A percentile compares a stretch with the other conserved stretches of the same genome.
These are phyloP conservation scores for Neurospora sp. DNA, from an alignment of 495 filamentous ascomycete species.

Conservation along the genomic window DNA sequence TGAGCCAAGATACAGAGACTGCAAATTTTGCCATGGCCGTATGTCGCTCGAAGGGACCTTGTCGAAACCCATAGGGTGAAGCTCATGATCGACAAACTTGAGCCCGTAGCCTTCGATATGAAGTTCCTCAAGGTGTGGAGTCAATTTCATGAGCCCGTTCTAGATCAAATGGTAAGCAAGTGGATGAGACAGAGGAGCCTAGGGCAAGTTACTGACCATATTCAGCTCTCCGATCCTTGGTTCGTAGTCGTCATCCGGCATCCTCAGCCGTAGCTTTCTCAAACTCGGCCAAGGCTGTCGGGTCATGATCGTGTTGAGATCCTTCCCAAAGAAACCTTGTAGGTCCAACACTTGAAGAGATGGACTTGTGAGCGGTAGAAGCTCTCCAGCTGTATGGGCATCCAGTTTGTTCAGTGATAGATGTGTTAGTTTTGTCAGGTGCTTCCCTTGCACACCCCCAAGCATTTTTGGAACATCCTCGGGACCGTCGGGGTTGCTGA, in stretches of 20 bases:
- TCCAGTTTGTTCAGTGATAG: background rate
- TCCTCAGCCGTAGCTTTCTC: background rate
- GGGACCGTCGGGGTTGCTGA: background rate
- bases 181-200: background rate
- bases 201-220: background rate
- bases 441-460: background rate
- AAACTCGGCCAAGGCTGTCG: background rate
- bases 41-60: background rate
- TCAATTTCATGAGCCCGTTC: background rate
- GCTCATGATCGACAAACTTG: background rate
- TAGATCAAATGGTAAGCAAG: background rate
- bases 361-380: background rate
- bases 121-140: conserved; percentile 12
- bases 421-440: background rate
- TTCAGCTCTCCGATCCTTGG: background rate
- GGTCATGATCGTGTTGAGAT: background rate
- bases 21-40: background rate
- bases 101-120: conserved; percentile 5
- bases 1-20: background rate
- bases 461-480: background rate
- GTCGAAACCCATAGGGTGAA: background rate
- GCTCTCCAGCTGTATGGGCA: background rate
- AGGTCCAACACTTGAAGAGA: conserved; percentile 6
- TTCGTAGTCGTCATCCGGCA: background rate
- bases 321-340: background rate